Base-by-base conservation (phyloP, 805 yeast genomes). In the Saturnispora diversa region DNA sequence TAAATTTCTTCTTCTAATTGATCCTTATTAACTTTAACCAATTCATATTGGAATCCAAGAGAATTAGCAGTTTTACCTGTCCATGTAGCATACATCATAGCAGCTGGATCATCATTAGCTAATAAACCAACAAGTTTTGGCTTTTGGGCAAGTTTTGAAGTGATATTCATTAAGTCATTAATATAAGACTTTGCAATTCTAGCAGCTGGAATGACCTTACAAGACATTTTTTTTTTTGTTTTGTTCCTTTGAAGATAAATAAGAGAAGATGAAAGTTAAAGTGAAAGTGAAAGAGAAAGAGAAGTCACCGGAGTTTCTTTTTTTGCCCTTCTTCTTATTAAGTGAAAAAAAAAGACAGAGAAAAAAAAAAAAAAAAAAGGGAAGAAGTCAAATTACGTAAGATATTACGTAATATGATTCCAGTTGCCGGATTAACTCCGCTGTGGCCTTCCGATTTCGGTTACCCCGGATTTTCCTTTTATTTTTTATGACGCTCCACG, bases 71-170 rank as follows among this genome's bases (percentile, higher is more conserved):
- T 90, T 57, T 86, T 88, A 22, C 82, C 84, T 0, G 98, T 90
- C 96, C 97, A 92, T 37, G 77, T 79, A 35, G 98, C 97, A 59
- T 92, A 92, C 83, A 83, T 83, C 54, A 74, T 73, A 5, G 96
- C 97, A 10, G 97, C 96, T 2, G 97, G 97, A 53, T 92, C 98
- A 12, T 71, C 68, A 59, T 92, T 92, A 12, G 97, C 97, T 31
- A 92, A 67, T 46, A 92, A 77, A 0, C 98, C 98, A 25, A 90
- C 97, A 29, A 92, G 66, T 49, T 72, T 74, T 6, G 97, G 97
- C 46, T 73, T 65, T 1, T 63, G 62, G 10, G 55, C 63, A 25
- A 87, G 64, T 15, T 62, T 49, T 19, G 65, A 54, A 8, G 86
- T 83, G 35, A 76, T 77, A 6, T 59, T 55, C 13, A 68, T 66